phyloP scores from a whole-genome alignment of 2,329 filamentous ascomycete genomes.

The Alternaria incomplexa region DNA sequence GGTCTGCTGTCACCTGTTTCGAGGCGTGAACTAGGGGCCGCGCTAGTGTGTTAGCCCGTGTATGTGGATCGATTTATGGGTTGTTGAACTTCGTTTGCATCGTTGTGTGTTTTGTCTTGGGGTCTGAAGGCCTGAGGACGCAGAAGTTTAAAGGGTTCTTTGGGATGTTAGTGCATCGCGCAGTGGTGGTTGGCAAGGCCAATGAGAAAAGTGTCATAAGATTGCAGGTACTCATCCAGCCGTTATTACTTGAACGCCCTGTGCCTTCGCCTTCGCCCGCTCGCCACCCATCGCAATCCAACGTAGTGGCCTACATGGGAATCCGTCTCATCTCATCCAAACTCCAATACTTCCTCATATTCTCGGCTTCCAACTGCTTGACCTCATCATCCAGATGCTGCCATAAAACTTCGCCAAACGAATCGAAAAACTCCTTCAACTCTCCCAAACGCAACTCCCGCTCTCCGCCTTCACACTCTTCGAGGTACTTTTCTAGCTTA shows the following conservation, averaged over 20 bases:
- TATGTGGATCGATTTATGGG: neutral
- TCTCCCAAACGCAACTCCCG: conserved; percentile 61
- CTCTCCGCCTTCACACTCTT: conserved; percentile 67
- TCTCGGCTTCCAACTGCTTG: conserved; percentile 76
- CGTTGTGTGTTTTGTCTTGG: neutral
- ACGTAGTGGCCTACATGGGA: conserved; percentile 62
- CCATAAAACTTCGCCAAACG: conserved; percentile 81
- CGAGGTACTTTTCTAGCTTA: conserved; percentile 69
- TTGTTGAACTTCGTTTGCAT: neutral
- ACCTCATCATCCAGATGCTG: conserved; percentile 86
- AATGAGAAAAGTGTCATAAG: neutral
- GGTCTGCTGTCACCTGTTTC: conserved; percentile 1
- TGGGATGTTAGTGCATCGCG: neutral
- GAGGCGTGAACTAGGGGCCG: neutral
- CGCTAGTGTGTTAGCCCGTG: neutral
- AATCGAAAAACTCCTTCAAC: conserved; percentile 75
- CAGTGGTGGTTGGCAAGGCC: neutral
- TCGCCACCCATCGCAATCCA: no score
- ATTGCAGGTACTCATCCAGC: neutral
- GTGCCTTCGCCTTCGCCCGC: neutral
- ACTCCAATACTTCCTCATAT: conserved; percentile 85
- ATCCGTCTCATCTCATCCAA: conserved; percentile 74
- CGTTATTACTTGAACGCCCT: neutral
- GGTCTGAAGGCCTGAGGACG: neutral
- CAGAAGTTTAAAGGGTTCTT: neutral